Conservation (phyloP, 441 rosid genomes). For the Populus hybrid region DNA sequence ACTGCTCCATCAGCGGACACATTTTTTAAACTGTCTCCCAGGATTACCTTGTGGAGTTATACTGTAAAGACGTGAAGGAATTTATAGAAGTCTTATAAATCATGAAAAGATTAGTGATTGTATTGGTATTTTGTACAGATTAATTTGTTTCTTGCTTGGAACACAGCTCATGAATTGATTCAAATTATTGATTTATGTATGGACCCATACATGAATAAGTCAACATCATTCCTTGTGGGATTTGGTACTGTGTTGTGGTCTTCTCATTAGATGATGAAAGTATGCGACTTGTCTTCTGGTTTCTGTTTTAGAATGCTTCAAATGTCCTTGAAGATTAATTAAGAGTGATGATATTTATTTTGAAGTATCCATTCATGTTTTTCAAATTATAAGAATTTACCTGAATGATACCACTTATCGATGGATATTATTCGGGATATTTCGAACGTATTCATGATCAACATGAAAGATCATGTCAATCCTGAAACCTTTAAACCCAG, state of each 20-base stretch:
- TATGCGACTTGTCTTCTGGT: neutral
- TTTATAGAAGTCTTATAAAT: constrained; percentile 16
- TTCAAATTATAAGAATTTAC: neutral
- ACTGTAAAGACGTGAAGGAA: constrained; percentile 36
- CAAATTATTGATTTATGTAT: constrained; percentile 7
- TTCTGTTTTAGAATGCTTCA: neutral
- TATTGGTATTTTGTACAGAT: constrained; percentile 40
- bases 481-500: neutral
- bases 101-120: constrained; percentile 18
- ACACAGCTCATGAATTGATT: constrained; percentile 24
- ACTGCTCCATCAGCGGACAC: constrained; percentile 21
- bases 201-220: constrained; percentile 5
- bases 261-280: neutral
- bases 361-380: neutral
- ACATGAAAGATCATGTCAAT: neutral
- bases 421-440: neutral
- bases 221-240: neutral
- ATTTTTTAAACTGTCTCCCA: constrained; percentile 18
- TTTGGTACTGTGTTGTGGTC: neutral
- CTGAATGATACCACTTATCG: no score
- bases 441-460: no score
- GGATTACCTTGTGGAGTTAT: constrained; percentile 27
- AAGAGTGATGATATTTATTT: neutral
- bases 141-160: constrained; percentile 29
- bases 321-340: neutral